Conservation (phyloP, 163 green algal genomes). For the Volvox carteri region DNA sequence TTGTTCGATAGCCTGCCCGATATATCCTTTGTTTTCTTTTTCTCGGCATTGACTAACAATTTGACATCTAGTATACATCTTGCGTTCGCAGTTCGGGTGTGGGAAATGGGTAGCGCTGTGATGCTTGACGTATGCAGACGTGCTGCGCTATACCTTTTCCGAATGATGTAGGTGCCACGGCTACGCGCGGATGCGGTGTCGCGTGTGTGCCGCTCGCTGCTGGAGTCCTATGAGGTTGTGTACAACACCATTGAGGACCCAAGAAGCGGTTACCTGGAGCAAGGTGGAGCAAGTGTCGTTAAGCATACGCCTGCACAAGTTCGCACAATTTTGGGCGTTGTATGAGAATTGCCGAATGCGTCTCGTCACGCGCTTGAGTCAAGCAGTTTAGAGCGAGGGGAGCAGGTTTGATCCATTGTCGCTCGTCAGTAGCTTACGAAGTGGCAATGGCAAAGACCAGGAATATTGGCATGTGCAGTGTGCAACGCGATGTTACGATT, state of each 20-base stretch:
- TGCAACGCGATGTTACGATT: not conserved
- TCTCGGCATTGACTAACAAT: no score
- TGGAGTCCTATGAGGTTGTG: conserved; percentile 80
- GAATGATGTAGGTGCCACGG: conserved; percentile 60
- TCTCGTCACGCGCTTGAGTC: not conserved
- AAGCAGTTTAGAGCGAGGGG: not conserved
- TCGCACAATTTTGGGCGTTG: conserved; percentile 81
- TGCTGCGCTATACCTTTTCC: not conserved
- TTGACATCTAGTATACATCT: no score
- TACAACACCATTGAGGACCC: conserved; percentile 76
- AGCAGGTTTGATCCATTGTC: not conserved
- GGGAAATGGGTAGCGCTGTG: no score
- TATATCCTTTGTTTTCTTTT: no score
- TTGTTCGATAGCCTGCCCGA: no score
- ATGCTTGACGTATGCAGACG: no score
- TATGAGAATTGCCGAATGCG: conserved; percentile 21
- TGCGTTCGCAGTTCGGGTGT: no score
- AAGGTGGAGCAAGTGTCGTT: conserved; percentile 64
- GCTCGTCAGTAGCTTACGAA: not conserved
- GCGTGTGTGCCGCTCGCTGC: conserved; percentile 69
- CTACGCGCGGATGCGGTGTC: conserved; percentile 64
- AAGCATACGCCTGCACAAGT: conserved; percentile 84
- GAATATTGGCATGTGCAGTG: not conserved
- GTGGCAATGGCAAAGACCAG: not conserved
- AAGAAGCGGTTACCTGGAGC: conserved; percentile 74